Percentiles rank a stretch among this genome's conserved stretches.
These are phyloP conservation scores for Drosera capensis DNA, from an alignment of 148 eudicot species.

Conservation along the genomic window DNA sequence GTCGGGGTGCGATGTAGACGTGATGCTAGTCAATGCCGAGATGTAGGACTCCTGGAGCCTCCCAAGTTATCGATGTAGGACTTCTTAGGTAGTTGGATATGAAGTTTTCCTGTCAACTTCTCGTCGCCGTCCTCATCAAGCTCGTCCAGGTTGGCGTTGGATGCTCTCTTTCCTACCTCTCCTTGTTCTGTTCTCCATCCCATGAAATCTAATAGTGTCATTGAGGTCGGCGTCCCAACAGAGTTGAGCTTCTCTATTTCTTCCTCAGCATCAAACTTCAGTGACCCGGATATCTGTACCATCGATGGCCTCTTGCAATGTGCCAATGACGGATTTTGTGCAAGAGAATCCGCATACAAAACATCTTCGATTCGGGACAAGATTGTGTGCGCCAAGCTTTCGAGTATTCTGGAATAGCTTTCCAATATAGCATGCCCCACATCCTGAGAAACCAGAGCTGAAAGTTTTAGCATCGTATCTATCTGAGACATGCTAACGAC, in stretches of 20 bases:
- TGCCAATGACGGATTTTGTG: slow-evolving; percentile 32
- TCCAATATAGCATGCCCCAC: slow-evolving; percentile 63
- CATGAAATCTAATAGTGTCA: slow-evolving; percentile 69
- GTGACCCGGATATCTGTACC: slow-evolving; percentile 5
- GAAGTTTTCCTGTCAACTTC: slow-evolving; percentile 19
- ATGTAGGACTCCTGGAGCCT: slow-evolving; percentile 51
- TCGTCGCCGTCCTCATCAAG: slow-evolving; percentile 8
- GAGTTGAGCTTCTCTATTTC: slow-evolving; percentile 45
- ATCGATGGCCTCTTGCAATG: slow-evolving; percentile 14
- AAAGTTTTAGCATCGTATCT: neutral
- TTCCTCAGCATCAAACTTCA: slow-evolving; percentile 27
- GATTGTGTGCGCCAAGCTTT: slow-evolving; percentile 63
- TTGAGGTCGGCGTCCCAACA: slow-evolving; percentile 36
- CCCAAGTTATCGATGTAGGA: slow-evolving; percentile 42
- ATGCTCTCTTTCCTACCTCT: slow-evolving; percentile 23
- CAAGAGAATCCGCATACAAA: slow-evolving; percentile 42
- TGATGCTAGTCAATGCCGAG: slow-evolving; percentile 32
- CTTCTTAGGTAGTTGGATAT: slow-evolving; percentile 28
- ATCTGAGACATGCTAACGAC: neutral
- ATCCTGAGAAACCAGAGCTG: slow-evolving; percentile 28
- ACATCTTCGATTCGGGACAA: slow-evolving; percentile 72
- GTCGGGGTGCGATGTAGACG: neutral
- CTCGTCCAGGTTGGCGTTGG: slow-evolving; percentile 15
- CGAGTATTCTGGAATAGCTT: slow-evolving; percentile 76
- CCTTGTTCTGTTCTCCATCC: slow-evolving; percentile 40